Conservation (phyloP, 2,329 filamentous ascomycete genomes). For the Pseudogymnoascus sp. region DNA sequence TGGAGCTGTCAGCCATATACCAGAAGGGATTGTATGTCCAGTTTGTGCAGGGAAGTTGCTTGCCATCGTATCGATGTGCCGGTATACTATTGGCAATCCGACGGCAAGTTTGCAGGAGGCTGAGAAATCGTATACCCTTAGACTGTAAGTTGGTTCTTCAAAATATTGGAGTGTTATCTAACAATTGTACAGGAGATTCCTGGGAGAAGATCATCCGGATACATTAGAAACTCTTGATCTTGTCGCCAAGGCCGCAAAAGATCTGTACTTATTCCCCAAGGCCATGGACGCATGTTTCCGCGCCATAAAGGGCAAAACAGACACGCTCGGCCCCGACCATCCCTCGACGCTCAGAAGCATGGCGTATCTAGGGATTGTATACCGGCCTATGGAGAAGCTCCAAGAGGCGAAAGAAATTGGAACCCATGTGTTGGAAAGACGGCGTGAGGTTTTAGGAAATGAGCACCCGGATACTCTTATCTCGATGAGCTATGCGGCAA, state of each 20-base stretch:
- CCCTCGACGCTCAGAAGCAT: slow-evolving; percentile 6
- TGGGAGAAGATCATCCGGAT: not conserved
- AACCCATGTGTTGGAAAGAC: not conserved
- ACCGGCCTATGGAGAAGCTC: slow-evolving; percentile 1
- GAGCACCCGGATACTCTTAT: slow-evolving; percentile 15
- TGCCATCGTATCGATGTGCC: not conserved
- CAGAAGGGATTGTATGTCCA: not conserved
- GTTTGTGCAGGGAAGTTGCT: not conserved
- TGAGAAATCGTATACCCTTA: not conserved
- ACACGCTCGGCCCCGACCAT: slow-evolving; percentile 2
- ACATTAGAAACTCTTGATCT: not conserved
- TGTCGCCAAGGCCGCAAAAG: not conserved
- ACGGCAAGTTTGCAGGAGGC: not conserved
- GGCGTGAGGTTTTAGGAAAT: slow-evolving; percentile 10
- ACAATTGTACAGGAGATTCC: not conserved
- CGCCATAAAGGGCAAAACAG: not conserved
- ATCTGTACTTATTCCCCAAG: not conserved
- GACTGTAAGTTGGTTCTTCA: not conserved
- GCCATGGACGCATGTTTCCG: not conserved
- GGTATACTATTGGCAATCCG: not conserved
- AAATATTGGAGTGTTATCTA: not conserved
- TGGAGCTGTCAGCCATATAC: not conserved
- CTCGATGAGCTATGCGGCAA: slow-evolving; percentile 12
- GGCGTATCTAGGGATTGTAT: not conserved
- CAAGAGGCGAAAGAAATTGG: not conserved